A percentile compares a stretch with the other conserved stretches of the same genome.
Evolutionary conservation across 306 rosid genomes (phyloP).

Genomic region (Echinosophora koreensis): DNA sequence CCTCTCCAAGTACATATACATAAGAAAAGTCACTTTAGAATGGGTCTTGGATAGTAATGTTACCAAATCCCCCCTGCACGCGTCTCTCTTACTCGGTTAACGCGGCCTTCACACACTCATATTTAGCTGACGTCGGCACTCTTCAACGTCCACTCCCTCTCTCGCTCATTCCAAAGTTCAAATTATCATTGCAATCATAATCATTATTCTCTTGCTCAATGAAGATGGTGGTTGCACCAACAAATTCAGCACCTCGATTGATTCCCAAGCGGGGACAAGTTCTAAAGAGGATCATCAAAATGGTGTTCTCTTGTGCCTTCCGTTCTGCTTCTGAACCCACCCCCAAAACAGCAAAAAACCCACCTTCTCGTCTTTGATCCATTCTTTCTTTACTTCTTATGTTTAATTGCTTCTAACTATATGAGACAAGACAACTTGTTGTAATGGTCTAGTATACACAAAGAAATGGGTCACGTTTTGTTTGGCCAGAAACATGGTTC

Average conservation of each 20-base stretch:
- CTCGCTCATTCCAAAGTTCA: not conserved
- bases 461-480: not conserved
- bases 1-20: not conserved
- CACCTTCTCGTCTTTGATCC: not conserved
- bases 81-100: not conserved
- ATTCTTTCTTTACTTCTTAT: not conserved
- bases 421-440: not conserved
- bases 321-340: not conserved
- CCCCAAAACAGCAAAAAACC: not conserved
- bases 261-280: conserved; percentile 44
- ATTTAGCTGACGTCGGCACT: conserved; percentile 48
- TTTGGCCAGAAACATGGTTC: not conserved
- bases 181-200: no score
- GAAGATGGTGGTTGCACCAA: conserved; percentile 31
- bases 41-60: not conserved
- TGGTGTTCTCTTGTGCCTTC: not conserved
- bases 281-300: conserved; percentile 44
- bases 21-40: conserved; percentile 1
- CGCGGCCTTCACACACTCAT: not conserved
- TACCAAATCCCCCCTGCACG: not conserved
- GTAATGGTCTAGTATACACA: not conserved
- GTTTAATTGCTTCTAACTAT: not conserved
- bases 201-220: not conserved
- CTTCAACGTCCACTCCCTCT: not conserved
- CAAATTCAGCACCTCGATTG: conserved; percentile 30